These are phyloP conservation scores for Sparassis latifolia DNA, from an alignment of 1,284 basidiomycete genomes.

Conservation along the genomic window DNA sequence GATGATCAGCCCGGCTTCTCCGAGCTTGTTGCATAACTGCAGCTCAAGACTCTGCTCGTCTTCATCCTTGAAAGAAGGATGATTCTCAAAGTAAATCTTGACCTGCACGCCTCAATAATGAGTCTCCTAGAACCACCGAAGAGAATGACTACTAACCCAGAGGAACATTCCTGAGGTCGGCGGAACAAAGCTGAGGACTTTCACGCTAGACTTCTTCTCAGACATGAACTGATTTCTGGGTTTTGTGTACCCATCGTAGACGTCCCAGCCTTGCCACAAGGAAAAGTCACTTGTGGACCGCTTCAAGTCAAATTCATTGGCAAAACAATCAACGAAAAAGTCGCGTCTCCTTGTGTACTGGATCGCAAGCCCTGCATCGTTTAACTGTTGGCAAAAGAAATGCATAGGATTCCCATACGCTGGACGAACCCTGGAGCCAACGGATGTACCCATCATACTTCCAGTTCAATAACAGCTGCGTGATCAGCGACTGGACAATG, in stretches of 20 bases:
- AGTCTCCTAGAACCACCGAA: no score
- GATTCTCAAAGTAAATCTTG: conserved; percentile 55
- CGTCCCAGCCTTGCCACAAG: conserved; percentile 33
- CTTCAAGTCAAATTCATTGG: conserved; percentile 45
- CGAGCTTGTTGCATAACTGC: conserved; percentile 49
- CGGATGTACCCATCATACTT: conserved; percentile 65
- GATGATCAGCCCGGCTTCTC: conserved; percentile 55
- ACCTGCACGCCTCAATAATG: conserved; percentile 32
- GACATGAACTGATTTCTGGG: conserved; percentile 18
- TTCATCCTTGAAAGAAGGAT: conserved; percentile 40
- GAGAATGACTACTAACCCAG: conserved; percentile 38
- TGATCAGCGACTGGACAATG: conserved; percentile 44
- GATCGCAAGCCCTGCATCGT: conserved; percentile 37
- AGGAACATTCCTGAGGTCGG: conserved; percentile 68
- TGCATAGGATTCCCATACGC: neutral
- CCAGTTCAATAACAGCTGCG: conserved; percentile 62
- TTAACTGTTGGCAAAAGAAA: no score
- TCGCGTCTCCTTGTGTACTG: conserved; percentile 57
- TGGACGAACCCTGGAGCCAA: conserved; percentile 58
- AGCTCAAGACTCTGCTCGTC: conserved; percentile 43
- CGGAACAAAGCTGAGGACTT: conserved; percentile 63
- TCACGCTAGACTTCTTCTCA: conserved; percentile 37
- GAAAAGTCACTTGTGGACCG: conserved; percentile 22
- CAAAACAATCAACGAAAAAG: conserved; percentile 50
- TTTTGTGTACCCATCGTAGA: conserved; percentile 39